Base-by-base conservation (phyloP, 352 stramenopile species). In the Elongisporangium senticosum region DNA sequence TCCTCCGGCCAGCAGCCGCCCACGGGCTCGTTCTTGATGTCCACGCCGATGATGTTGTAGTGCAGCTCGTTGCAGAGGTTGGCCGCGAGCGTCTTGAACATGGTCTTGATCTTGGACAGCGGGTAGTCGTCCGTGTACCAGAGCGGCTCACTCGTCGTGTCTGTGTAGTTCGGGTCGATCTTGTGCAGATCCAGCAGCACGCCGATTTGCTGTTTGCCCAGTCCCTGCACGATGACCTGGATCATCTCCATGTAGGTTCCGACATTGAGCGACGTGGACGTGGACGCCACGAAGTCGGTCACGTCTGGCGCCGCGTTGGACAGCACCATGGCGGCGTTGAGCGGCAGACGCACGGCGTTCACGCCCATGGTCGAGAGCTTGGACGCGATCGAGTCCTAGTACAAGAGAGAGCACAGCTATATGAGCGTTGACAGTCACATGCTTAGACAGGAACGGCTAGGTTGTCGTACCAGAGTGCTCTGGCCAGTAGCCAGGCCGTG, bases 131-230 rank as follows among this genome's bases (percentile, higher is more conserved):
- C 58, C 53, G 77, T 86, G 74, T 77, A 91, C 84, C 84, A 93
- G 24, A 91, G 63, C 51, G 76, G 69, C 66, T 91, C 81, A n/a
- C 74, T 87, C 47, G 79, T 89, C 22, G 82, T 74, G n/a, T 69
- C 67, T 26, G 67, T 89, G 60, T 85, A 89, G 53, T 71, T 75
- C 1, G 83, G 83, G 60, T 93, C 79, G 55, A 93, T 88, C 64
- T 91, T 91, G 72, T 93, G 84, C 51, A 93, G 86, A 54, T 93
- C 84, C 11, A 93, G 71, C 55, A 93, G 61, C 59, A 93, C 84
- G 6, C 77, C 82, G 59, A 93, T 90, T 56, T 90, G 77, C 62
- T 90, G 62, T 64, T 89, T 88, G 14, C 79, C 84, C 8, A 93
- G 77, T 2, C 79, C 84, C 54, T 91, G 79, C n/a, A 93, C 76